phyloP scores from a whole-genome alignment of 768 basidiomycete genomes.

The Omphalotus guepiniiformis region DNA sequence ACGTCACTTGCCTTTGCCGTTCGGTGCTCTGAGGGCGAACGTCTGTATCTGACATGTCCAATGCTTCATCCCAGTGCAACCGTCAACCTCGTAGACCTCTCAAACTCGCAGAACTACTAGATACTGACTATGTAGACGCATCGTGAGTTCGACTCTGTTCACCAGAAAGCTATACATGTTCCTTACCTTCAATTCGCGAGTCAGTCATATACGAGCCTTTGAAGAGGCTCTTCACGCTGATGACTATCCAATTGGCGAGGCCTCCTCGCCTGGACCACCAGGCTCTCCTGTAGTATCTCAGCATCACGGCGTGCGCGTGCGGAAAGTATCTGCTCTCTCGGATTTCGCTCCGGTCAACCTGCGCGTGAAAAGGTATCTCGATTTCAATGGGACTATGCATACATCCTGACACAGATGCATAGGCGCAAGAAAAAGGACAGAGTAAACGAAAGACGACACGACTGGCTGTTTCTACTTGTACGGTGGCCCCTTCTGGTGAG shows the following conservation, averaged over 20 bases:
- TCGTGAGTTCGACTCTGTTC: conserved; percentile 40
- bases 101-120: conserved; percentile 28
- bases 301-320: conserved; percentile 46
- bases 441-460: conserved; percentile 46
- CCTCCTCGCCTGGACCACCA: conserved; percentile 34
- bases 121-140: conserved; percentile 65
- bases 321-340: conserved; percentile 78
- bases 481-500: conserved; percentile 85
- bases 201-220: conserved; percentile 67
- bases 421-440: conserved; percentile 31
- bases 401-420: conserved; percentile 1
- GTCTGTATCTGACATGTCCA: too few relatives aligned
- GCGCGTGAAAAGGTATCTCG: conserved; percentile 65
- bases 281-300: conserved; percentile 29
- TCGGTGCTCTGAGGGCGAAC: too few relatives aligned
- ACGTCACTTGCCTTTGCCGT: too few relatives aligned
- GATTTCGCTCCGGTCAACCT: conserved; percentile 92
- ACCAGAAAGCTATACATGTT: background rate
- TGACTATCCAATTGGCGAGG: conserved; percentile 40
- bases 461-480: conserved; percentile 72
- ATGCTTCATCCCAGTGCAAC: too few relatives aligned
- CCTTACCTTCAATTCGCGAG: conserved; percentile 1
- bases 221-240: conserved; percentile 65
- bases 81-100: too few relatives aligned
- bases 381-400: background rate